Base-by-base conservation (phyloP, 805 yeast genomes). In the Blastobotrys terrestris region DNA sequence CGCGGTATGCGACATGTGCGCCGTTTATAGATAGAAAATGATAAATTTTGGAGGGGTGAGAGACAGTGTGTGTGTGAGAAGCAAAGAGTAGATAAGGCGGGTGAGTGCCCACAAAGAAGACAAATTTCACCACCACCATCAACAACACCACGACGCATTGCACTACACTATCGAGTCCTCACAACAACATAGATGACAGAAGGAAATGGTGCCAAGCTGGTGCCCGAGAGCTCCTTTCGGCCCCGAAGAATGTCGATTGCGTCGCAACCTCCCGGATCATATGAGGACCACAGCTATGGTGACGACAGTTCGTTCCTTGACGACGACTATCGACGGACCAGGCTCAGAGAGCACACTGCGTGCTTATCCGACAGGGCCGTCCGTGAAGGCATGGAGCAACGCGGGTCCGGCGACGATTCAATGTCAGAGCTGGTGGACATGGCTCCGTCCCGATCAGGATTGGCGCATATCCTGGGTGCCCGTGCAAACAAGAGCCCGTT, bases 301-400 rank as follows among this genome's bases (percentile, higher is more conserved):
- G 35, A 26, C 35, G 35, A 26, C 11, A 11, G 11, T 26, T 26
- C 35, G 35, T 26, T 26, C 11, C 35, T 26, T 5, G 35, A 26
- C 11, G 35, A 26, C 35, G 35, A 26, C 5, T 26, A 43, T 19
- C 16, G 45, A 11, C 45, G 21, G 19, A 45, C 50, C 22, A 50
- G 56, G 14, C 46, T 58, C 31, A 35, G 61, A 3, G 61, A 58
- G 43, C 58, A 53, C 31, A 57, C 61, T 6, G 61, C 59, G 14
- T 60, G 55, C 20, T 46, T 58, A 31, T 53, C 60, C n/a, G 52
- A 56, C 2, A 46, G 57, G 53, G 61, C 61, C 3, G 46, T 58
- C 39, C 58, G 55, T 46, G 58, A 56, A 22, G 58, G 56, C 14
- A 55, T 58, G 56, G n/a, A 26, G 7, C 43, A 20, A 16, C 51